Conservation (phyloP, 2,329 filamentous ascomycete species). For the Botrytis galanthina region DNA sequence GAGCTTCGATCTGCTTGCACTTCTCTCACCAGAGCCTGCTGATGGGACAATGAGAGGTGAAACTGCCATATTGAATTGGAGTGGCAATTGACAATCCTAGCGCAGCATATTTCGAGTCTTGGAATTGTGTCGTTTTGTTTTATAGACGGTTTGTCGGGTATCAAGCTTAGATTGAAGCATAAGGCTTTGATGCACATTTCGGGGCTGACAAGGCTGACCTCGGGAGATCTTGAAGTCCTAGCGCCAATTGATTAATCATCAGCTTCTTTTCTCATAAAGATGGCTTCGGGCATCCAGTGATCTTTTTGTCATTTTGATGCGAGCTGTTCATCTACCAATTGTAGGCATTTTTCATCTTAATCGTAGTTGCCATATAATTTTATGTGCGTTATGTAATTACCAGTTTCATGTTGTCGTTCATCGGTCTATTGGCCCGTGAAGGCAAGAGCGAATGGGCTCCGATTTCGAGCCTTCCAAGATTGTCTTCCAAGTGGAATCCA, state of each 20-base stretch:
- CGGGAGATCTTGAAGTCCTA: not conserved
- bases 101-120: not conserved
- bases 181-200: not conserved
- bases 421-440: not conserved
- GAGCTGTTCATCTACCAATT: not conserved
- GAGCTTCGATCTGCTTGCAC: slow-evolving; percentile 22
- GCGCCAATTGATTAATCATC: not conserved
- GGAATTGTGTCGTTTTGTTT: not conserved
- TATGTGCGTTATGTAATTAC: not conserved
- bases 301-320: not conserved
- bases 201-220: slow-evolving; percentile 3
- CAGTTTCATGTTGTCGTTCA: not conserved
- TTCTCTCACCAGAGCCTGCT: slow-evolving; percentile 14
- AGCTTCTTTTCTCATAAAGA: not conserved
- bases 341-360: not conserved
- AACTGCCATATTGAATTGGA: slow-evolving; percentile 24
- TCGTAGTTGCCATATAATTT: not conserved
- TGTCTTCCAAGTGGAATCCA: slow-evolving; percentile 4
- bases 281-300: not conserved
- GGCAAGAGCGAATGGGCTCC: not conserved
- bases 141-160: not conserved
- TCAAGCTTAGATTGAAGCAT: not conserved
- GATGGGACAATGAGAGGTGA: slow-evolving; percentile 25
- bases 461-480: not conserved
- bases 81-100: not conserved